Base-by-base conservation (phyloP, 2,329 filamentous ascomycete genomes). In the Claviceps purpurea region DNA sequence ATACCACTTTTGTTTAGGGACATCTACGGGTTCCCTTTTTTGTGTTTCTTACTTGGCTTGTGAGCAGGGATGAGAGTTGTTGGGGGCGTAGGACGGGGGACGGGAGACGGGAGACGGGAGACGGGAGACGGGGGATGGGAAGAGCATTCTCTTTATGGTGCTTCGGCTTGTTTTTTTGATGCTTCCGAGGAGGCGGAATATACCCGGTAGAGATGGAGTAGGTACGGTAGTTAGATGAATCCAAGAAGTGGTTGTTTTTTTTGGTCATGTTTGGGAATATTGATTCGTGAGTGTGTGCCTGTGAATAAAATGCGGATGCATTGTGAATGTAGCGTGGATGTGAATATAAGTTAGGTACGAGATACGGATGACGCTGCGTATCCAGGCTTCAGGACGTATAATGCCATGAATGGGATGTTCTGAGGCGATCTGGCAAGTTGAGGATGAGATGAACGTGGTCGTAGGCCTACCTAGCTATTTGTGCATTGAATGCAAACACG, bases 221-320 rank as follows among this genome's bases (percentile, higher is more conserved):
- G 30, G 30, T 34, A 34, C 30, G 30, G 30, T 34, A 34, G 10
- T 11, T 43, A 44, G 40, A 50, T 42, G 48, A 50, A 50, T 18
- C 37, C 26, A n/a, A 43, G 2, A 34, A 7, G 40, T n/a, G 59
- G 57, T 55, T 51, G 14, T 22, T 22, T 40, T 40, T 5, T 14
- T n/a, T 6, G 39, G n/a, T 34, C 30, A 34, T 34, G 30, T 34
- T 34, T 11, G 30, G 11, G 30, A 11, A 10, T 4, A 4, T 34
- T 34, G 10, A 34, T 30, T 30, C 8, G 8, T 30, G 26, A 8
- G 26, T 30, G 8, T 11, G 26, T 30, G 8, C 3, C 26, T 30
- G 26, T 30, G 24, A 26, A 26, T 5, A 26, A 26, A 1, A 26
- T 26, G 24, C 24, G 5, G 24, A 26, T 26, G 26, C 26, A 2